phyloP scores from a whole-genome alignment of 805 yeast genomes.

The Clavispora vitiphila region DNA sequence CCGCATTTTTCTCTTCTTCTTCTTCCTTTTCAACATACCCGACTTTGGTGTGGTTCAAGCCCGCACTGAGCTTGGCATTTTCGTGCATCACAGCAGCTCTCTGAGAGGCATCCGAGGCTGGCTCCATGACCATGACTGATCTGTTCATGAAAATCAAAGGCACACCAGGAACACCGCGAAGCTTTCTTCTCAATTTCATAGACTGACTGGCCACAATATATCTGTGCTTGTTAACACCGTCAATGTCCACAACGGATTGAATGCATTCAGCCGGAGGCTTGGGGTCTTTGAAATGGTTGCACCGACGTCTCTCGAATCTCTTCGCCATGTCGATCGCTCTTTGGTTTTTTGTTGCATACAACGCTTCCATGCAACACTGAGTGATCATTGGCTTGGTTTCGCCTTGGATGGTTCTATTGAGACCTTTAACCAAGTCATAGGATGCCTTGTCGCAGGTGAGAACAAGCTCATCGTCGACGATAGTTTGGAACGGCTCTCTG shows the following conservation, averaged over 20 bases:
- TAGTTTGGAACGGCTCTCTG: slow-evolving; percentile 87
- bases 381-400: slow-evolving; percentile 88
- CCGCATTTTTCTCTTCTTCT: slow-evolving; percentile 16
- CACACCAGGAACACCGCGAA: slow-evolving; percentile 81
- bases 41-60: slow-evolving; percentile 65
- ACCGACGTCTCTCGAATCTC: slow-evolving; percentile 82
- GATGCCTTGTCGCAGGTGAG: slow-evolving; percentile 60
- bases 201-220: slow-evolving; percentile 87
- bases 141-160: slow-evolving; percentile 85
- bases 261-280: slow-evolving; percentile 73
- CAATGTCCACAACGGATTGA: slow-evolving; percentile 57
- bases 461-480: slow-evolving; percentile 79
- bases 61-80: slow-evolving; percentile 62
- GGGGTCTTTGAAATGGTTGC: slow-evolving; percentile 71
- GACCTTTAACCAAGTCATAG: slow-evolving; percentile 76
- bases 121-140: slow-evolving; percentile 95
- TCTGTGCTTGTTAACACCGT: slow-evolving; percentile 83
- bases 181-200: slow-evolving; percentile 56
- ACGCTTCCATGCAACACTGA: slow-evolving; percentile 88
- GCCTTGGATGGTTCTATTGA: slow-evolving; percentile 76
- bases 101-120: slow-evolving; percentile 67
- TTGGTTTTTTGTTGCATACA: slow-evolving; percentile 69
- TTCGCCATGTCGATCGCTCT: slow-evolving; percentile 79
- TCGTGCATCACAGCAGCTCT: slow-evolving; percentile 45
- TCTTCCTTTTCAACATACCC: slow-evolving; percentile 32